Conservation (phyloP, 345 rosid genomes). For the Lumnitzera littorea region DNA sequence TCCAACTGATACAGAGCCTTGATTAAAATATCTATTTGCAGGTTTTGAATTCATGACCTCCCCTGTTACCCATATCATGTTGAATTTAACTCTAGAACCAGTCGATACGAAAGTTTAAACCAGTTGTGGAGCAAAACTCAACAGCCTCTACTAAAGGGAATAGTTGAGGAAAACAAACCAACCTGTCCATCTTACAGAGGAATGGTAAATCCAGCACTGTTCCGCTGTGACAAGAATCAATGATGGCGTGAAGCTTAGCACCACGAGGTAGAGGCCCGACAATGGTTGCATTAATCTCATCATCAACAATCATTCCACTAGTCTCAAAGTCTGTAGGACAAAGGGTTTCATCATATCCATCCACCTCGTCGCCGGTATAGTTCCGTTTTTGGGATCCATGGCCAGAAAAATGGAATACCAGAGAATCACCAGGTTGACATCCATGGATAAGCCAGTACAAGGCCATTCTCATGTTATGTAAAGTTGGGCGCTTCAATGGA, state of each 20-base stretch:
- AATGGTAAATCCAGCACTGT: constrained; percentile 77
- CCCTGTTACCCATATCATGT: too few species aligned
- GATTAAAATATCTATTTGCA: too few species aligned
- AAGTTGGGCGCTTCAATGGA: constrained; percentile 54
- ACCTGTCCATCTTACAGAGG: constrained; percentile 88
- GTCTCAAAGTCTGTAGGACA: constrained; percentile 64
- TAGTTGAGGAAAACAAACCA: neutral
- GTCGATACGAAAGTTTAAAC: too few species aligned
- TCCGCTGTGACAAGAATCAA: constrained; percentile 94
- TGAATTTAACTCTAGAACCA: too few species aligned
- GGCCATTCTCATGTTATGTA: constrained; percentile 62
- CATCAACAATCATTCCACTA: constrained; percentile 79
- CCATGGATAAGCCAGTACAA: constrained; percentile 66
- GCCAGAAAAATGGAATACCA: constrained; percentile 85
- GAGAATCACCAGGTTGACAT: constrained; percentile 72
- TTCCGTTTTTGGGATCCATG: constrained; percentile 76
- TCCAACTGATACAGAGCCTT: too few species aligned
- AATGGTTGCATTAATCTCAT: constrained; percentile 72
- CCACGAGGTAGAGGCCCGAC: constrained; percentile 82
- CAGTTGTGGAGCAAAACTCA: neutral
- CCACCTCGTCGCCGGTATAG: constrained; percentile 60
- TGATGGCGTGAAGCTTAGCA: constrained; percentile 79
- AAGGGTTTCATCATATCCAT: constrained; percentile 86
- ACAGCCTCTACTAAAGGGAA: neutral
- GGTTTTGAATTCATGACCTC: too few species aligned